A percentile compares a stretch with the other conserved stretches of the same genome.
Conservation (phyloP, 345 rosid species). For the Melaleuca alternifolia region DNA sequence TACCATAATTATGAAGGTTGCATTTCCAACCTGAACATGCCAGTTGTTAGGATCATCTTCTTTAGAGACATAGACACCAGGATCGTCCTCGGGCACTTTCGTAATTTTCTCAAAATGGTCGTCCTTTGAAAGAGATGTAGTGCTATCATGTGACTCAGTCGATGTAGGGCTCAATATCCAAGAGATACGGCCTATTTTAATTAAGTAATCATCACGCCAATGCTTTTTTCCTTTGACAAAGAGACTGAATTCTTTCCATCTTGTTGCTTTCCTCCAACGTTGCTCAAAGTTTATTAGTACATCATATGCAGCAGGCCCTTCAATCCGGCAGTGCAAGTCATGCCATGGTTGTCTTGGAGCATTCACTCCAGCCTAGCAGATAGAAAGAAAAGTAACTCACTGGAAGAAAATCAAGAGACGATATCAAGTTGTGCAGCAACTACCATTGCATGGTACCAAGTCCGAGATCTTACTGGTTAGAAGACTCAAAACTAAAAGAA, state of each 20-base stretch:
- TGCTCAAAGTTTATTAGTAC: constrained; percentile 96
- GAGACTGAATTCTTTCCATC: constrained; percentile 62
- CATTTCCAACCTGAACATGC: constrained; percentile 69
- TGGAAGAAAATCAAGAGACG: background rate
- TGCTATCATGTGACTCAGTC: constrained; percentile 14
- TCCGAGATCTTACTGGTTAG: background rate
- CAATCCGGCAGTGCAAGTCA: constrained; percentile 82
- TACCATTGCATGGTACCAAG: background rate
- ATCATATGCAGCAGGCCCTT: constrained; percentile 95
- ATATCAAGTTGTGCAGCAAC: background rate
- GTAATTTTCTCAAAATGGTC: constrained; percentile 22
- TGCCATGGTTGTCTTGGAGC: constrained; percentile 99
- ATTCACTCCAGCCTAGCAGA: constrained; percentile 41
- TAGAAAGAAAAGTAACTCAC: background rate
- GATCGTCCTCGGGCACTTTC: constrained; percentile 53
- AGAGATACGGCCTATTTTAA: constrained; percentile 80
- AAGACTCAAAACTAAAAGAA: background rate
- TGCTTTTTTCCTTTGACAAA: constrained; percentile 44
- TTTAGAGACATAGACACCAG: constrained; percentile 28
- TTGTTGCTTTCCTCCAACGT: constrained; percentile 84
- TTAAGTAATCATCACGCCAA: constrained; percentile 76
- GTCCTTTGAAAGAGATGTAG: constrained; percentile 42
- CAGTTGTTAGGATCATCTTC: constrained; percentile 64
- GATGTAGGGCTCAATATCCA: constrained; percentile 77
- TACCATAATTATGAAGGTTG: background rate